A percentile compares a stretch with the other conserved stretches of the same genome.
Evolutionary conservation across 495 filamentous ascomycete species (phyloP).

Genomic region (Viridothelium virens): DNA sequence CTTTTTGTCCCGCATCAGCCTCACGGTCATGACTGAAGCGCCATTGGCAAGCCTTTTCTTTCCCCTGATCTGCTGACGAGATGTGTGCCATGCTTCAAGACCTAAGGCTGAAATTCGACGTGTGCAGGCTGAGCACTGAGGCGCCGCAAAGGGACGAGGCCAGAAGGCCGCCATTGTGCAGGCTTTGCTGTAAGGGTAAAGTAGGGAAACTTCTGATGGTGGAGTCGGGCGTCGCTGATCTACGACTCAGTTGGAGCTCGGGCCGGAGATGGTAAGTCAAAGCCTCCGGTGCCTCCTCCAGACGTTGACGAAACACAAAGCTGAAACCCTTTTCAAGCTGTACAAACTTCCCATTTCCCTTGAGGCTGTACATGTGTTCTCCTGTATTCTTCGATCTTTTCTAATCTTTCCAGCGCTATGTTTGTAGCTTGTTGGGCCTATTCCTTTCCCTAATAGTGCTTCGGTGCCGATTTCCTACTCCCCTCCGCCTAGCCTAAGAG

Average conservation of each 20-base stretch:
- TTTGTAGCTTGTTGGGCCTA: not conserved
- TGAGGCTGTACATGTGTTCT: not conserved
- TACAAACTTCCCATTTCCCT: not conserved
- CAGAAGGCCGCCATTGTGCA: constrained; percentile 12
- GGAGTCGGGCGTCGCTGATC: constrained; percentile 10
- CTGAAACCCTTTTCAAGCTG: not conserved
- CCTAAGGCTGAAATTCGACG: constrained; percentile 26
- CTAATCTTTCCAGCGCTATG: not conserved
- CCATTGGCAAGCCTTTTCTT: constrained; percentile 47
- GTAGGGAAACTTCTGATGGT: not conserved
- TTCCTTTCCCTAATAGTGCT: not conserved
- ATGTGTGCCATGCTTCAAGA: constrained; percentile 18
- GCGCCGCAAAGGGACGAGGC: constrained; percentile 21
- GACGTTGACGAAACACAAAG: constrained; percentile 5
- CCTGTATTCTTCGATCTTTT: not conserved
- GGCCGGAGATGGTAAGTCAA: not conserved
- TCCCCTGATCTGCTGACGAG: constrained; percentile 42
- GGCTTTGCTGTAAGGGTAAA: not conserved
- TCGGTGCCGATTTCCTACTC: not conserved
- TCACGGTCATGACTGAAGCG: constrained; percentile 49
- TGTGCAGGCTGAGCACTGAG: constrained; percentile 32
- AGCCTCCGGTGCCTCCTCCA: not conserved
- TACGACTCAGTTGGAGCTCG: not conserved
- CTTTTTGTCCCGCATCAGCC: constrained; percentile 51
- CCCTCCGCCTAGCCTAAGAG: not conserved